phyloP scores from a whole-genome alignment of 1,139 yeast genomes.

The Pichia sp. region DNA sequence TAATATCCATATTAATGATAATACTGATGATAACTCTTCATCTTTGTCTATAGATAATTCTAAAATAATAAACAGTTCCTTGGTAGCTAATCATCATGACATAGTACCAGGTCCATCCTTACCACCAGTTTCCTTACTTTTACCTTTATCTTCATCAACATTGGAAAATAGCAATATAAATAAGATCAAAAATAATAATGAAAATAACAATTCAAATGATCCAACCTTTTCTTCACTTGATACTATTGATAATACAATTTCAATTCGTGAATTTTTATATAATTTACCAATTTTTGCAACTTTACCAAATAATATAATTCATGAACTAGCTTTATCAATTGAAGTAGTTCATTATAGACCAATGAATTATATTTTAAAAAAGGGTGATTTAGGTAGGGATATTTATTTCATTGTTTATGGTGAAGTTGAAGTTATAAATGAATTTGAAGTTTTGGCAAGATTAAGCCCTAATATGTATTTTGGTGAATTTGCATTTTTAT shows the following conservation, averaged over 20 bases:
- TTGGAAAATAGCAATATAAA: not conserved
- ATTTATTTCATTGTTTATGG: slow-evolving; percentile 64
- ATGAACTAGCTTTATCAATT: slow-evolving; percentile 56
- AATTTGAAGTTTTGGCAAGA: slow-evolving; percentile 45
- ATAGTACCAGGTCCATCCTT: slow-evolving; percentile 30
- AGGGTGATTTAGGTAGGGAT: slow-evolving; percentile 56
- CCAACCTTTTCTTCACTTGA: slow-evolving; percentile 19
- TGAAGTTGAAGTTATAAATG: slow-evolving; percentile 60
- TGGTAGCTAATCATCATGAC: slow-evolving; percentile 25
- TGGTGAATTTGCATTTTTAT: slow-evolving; percentile 70
- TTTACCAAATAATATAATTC: slow-evolving; percentile 52
- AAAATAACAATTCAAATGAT: slow-evolving; percentile 2
- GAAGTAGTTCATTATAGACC: slow-evolving; percentile 50
- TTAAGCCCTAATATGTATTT: slow-evolving; percentile 59
- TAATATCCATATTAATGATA: not conserved
- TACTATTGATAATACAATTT: slow-evolving; percentile 45
- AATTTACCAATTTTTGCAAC: slow-evolving; percentile 53
- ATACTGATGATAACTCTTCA: not conserved
- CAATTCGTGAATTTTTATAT: slow-evolving; percentile 49
- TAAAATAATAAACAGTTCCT: slow-evolving; percentile 10
- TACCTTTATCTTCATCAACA: not conserved
- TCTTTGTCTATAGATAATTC: not conserved
- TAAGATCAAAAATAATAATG: not conserved
- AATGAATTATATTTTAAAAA: slow-evolving; percentile 53
- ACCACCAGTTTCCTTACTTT: slow-evolving; percentile 23